These are phyloP conservation scores for Leccinum fuscescens DNA, from an alignment of 1,284 basidiomycete species.

Conservation along the genomic window DNA sequence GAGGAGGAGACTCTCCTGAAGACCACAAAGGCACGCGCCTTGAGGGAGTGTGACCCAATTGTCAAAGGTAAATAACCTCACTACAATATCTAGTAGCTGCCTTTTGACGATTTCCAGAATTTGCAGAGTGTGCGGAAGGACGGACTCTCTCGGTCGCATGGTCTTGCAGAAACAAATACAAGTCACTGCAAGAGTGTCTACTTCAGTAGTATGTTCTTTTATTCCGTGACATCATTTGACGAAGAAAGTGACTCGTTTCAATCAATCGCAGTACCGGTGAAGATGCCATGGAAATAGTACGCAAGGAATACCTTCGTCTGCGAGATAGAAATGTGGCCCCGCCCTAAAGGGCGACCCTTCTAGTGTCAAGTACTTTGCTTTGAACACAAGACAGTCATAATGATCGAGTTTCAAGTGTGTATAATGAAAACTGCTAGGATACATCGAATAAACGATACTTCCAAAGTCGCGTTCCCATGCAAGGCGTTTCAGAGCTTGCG, in stretches of 20 bases:
- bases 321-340: slow-evolving; percentile 37
- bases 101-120: slow-evolving; percentile 51
- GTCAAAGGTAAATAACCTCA: slow-evolving; percentile 60
- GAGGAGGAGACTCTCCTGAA: slow-evolving; percentile 86
- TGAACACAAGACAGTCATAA: background rate
- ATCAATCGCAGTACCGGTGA: slow-evolving; percentile 56
- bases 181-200: slow-evolving; percentile 78
- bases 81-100: background rate
- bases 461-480: background rate
- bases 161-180: slow-evolving; percentile 73
- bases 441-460: slow-evolving; percentile 4
- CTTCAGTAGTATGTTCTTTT: slow-evolving; percentile 64
- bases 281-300: slow-evolving; percentile 69
- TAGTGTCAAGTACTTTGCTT: background rate
- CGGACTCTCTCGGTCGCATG: slow-evolving; percentile 83
- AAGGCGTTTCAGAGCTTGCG: background rate
- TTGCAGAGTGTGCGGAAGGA: slow-evolving; percentile 80
- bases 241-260: background rate
- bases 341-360: background rate
- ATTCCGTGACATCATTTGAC: background rate
- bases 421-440: slow-evolving; percentile 5
- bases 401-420: background rate
- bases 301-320: slow-evolving; percentile 70
- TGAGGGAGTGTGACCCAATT: slow-evolving; percentile 74
- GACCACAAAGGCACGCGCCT: slow-evolving; percentile 74